Conservation (phyloP, 139 green algal genomes). For the Closterium sp. region DNA sequence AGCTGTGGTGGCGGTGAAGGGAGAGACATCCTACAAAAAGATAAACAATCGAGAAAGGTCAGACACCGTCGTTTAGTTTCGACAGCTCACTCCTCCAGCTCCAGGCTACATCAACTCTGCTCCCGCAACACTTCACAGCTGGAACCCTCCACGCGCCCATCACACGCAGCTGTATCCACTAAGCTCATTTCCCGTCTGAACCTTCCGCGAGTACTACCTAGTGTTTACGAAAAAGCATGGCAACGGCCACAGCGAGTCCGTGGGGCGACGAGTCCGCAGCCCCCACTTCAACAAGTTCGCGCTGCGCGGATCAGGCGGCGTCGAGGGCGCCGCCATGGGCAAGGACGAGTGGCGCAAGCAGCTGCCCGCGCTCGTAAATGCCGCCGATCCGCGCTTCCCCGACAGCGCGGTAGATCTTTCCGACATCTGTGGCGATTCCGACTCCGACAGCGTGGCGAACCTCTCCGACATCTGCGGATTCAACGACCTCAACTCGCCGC, state of each 20-base stretch:
- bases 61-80: neutral
- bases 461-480: neutral
- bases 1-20: neutral
- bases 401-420: neutral
- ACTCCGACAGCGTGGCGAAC: neutral
- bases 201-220: too few species aligned
- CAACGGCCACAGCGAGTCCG: neutral
- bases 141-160: too few species aligned
- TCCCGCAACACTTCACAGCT: too few species aligned
- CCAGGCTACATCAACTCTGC: neutral
- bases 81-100: neutral
- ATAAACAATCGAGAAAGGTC: neutral
- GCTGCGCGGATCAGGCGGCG: too few species aligned
- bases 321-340: too few species aligned
- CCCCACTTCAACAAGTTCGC: neutral
- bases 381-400: neutral
- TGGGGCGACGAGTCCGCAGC: neutral
- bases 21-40: neutral
- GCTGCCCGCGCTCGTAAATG: neutral
- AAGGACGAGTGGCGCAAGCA: neutral
- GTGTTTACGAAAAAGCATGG: neutral
- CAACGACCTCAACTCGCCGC: neutral
- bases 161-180: too few species aligned
- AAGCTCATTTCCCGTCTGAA: too few species aligned
- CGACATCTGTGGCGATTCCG: neutral